Conservation (phyloP, 2,329 filamentous ascomycete genomes). For the Emericellopsis cladophorae region DNA sequence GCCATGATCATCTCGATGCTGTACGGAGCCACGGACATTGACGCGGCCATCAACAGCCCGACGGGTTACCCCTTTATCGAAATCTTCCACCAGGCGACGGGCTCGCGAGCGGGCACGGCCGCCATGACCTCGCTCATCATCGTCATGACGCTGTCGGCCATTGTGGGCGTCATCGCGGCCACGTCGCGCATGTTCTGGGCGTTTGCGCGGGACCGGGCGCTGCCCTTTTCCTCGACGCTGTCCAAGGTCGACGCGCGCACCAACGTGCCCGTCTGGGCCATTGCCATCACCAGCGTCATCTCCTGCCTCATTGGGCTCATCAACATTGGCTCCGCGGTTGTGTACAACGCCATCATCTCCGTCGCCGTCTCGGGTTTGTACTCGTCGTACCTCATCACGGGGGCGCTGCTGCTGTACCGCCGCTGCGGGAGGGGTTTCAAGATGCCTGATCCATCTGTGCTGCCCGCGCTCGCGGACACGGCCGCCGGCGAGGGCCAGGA, state of each 20-base stretch:
- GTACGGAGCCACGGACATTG: slow-evolving; percentile 25
- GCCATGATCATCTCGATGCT: slow-evolving; percentile 20
- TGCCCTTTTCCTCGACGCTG: slow-evolving; percentile 22
- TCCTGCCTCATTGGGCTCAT: slow-evolving; percentile 21
- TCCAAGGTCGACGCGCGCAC: slow-evolving; percentile 15
- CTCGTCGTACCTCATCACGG: slow-evolving; percentile 20
- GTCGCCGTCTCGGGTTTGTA: slow-evolving; percentile 30
- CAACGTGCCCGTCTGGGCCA: slow-evolving; percentile 19
- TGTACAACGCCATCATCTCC: slow-evolving; percentile 24
- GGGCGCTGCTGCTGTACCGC: too few relatives aligned
- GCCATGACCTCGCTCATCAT: slow-evolving; percentile 15
- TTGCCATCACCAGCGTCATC: slow-evolving; percentile 11
- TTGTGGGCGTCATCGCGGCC: slow-evolving; percentile 17
- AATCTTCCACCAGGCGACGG: slow-evolving; percentile 18
- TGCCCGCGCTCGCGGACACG: slow-evolving; percentile 15
- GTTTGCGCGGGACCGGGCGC: slow-evolving; percentile 21
- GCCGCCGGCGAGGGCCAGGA: slow-evolving; percentile 8
- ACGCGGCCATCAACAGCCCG: slow-evolving; percentile 21
- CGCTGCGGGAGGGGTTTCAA: too few relatives aligned
- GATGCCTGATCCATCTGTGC: slow-evolving; percentile 4
- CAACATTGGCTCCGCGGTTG: slow-evolving; percentile 26
- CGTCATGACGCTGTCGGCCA: slow-evolving; percentile 14
- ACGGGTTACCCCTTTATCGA: slow-evolving; percentile 31
- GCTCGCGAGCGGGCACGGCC: slow-evolving; percentile 11
- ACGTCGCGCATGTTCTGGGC: slow-evolving; percentile 24